Evolutionary conservation across 495 filamentous ascomycete genomes (phyloP), one percentile per base, ranked within the genome.

Genomic region (Cercophora newfieldiana): DNA sequence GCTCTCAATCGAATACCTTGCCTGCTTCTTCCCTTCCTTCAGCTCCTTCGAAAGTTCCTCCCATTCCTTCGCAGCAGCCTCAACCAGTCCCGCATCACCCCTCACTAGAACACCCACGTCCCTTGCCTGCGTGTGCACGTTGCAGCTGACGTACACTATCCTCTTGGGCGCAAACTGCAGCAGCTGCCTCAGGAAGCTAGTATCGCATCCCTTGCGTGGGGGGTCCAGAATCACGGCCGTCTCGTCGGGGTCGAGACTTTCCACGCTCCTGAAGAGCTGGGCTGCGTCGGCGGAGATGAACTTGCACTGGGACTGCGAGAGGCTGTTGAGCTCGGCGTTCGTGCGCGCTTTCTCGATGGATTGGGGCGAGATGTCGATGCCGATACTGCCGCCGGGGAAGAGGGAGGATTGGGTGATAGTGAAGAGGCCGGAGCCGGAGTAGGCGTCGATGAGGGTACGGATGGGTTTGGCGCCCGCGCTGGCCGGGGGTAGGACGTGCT

Each of bases 371-470:
- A 86, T 80, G 75, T 86, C 80, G 72, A 84, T 83, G 58, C 80
- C 80, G 55, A 80, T 78, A 67, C 77, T 79, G 48, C 77, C 72
- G 61, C 73, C 72, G 16, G 72, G 68, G 82, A 99, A 96, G 54
- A 94, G 83, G 0, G 87, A 81, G 16, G 95, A 91, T 53, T 97
- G 89, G 22, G 93, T 95, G 74, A 99, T 91, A 65, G 92, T 97
- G 85, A 99, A 99, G 68, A 99, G 90, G 33, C 95, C 95, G 0
- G 91, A 95, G 76, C 95, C 95, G 63, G 91, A 99, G 84, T 99
- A 99, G 56, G 95, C 95, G 80, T 99, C 95, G 58, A 99, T 90
- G 14, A 99, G 87, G 80, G 94, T 91, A 65, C 87, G 90, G 75
- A 96, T 90, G 10, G 70, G 19, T 49, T 71, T 16, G 65, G 70